Percentiles rank a stretch among this genome's conserved stretches.
Conservation (phyloP, 257 asterid genomes). For the Nicotiana tabacum region DNA sequence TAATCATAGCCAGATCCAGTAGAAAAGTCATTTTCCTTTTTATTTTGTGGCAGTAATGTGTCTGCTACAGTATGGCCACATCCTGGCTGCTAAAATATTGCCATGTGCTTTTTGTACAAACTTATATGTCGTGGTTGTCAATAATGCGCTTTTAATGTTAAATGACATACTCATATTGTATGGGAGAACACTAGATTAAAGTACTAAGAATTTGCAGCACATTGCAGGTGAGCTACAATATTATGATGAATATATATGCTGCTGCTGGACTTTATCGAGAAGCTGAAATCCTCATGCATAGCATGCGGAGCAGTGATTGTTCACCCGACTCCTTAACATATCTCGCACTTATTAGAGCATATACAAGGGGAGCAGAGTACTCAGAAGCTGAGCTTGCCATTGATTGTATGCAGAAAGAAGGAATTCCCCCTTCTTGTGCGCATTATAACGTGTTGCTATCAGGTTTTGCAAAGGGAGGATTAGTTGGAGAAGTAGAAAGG, state of each 20-base stretch:
- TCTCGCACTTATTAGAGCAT: slow-evolving; percentile 64
- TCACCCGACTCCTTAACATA: slow-evolving; percentile 57
- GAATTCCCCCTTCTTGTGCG: slow-evolving; percentile 49
- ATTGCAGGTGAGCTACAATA: slow-evolving; percentile 65
- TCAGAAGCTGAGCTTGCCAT: slow-evolving; percentile 58
- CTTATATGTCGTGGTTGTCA: neutral
- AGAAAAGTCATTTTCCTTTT: neutral
- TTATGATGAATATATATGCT: slow-evolving; percentile 60
- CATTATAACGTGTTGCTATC: slow-evolving; percentile 57
- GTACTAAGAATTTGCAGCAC: neutral
- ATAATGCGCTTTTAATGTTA: neutral
- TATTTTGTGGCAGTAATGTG: slow-evolving; percentile 3
- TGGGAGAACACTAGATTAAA: neutral
- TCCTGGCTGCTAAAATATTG: neutral
- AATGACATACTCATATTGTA: neutral
- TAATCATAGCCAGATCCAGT: neutral
- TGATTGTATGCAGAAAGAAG: slow-evolving; percentile 57
- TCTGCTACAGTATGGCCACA: neutral
- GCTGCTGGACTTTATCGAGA: slow-evolving; percentile 50
- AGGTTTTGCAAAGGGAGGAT: slow-evolving; percentile 50
- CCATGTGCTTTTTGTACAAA: neutral
- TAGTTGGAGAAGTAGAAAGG: slow-evolving; percentile 54
- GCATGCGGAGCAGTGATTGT: slow-evolving; percentile 46
- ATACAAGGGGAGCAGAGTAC: slow-evolving; percentile 31
- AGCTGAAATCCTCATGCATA: slow-evolving; percentile 50